Percentiles rank a stretch among this genome's conserved stretches.
phyloP scores from a whole-genome alignment of 495 filamentous ascomycete species.

The Chaetomium fimeti region DNA sequence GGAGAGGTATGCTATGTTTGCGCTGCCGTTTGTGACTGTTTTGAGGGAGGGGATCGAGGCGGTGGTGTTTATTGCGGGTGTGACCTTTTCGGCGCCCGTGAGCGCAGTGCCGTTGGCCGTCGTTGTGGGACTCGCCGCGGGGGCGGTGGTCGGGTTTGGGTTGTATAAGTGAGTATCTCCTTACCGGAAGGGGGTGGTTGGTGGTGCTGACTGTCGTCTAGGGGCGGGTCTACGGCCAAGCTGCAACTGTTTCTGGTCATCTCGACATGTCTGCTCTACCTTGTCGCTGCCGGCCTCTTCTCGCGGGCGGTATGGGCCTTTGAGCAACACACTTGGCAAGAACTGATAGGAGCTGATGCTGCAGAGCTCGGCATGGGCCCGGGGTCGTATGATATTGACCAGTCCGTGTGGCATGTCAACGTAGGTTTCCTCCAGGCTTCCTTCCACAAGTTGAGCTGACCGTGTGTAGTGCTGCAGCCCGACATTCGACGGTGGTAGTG shows the following conservation, averaged over 20 bases:
- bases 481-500: conserved; percentile 65
- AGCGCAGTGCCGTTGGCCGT: conserved; percentile 72
- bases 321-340: conserved; percentile 64
- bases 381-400: conserved; percentile 81
- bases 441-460: background rate
- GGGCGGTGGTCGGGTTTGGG: conserved; percentile 62
- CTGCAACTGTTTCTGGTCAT: conserved; percentile 76
- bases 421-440: conserved; percentile 44
- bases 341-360: conserved; percentile 67
- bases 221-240: conserved; percentile 55
- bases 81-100: conserved; percentile 71
- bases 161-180: conserved; percentile 67
- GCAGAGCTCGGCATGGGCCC: conserved; percentile 72
- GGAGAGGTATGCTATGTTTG: conserved; percentile 79
- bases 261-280: conserved; percentile 81
- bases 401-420: conserved; percentile 91
- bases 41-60: conserved; percentile 80
- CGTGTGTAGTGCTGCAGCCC: conserved; percentile 70
- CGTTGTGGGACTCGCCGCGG: conserved; percentile 63
- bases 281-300: conserved; percentile 82
- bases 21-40: conserved; percentile 80
- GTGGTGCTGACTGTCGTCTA: conserved; percentile 22
- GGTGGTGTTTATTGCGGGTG: conserved; percentile 78
- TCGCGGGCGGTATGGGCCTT: conserved; percentile 74
- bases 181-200: background rate